Conservation (phyloP, 2,329 filamentous ascomycete species). For the Xylaria sp. region DNA sequence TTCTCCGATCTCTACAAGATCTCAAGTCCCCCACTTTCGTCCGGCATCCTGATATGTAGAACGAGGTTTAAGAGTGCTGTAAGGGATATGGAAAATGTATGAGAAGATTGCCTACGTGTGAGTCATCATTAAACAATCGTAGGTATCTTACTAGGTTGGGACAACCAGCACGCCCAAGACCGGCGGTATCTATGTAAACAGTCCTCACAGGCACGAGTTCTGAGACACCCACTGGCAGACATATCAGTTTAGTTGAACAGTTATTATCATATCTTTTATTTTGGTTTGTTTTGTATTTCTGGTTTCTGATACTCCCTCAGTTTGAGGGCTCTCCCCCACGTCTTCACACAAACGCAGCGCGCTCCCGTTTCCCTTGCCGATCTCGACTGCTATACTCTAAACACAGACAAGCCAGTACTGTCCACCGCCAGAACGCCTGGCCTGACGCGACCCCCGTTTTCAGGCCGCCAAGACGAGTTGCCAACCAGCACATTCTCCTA, state of each 20-base stretch:
- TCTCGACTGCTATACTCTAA: not conserved
- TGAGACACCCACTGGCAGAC: too few species aligned
- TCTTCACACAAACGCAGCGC: not conserved
- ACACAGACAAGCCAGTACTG: slow-evolving; percentile 1
- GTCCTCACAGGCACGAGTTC: too few species aligned
- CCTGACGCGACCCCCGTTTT: not conserved
- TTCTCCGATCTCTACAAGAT: not conserved
- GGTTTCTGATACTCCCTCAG: not conserved
- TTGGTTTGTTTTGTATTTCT: not conserved
- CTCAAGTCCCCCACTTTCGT: slow-evolving; percentile 15
- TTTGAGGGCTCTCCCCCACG: not conserved
- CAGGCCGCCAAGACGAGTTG: not conserved
- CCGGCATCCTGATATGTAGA: slow-evolving; percentile 4
- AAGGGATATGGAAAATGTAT: not conserved
- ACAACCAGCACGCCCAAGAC: too few species aligned
- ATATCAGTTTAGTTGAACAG: too few species aligned
- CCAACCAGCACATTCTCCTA: not conserved
- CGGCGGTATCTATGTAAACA: too few species aligned
- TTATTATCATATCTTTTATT: not conserved
- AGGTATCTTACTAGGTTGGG: too few species aligned
- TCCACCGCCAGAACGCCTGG: not conserved
- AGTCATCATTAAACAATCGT: too few species aligned
- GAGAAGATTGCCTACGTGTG: too few species aligned
- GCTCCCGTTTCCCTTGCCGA: not conserved
- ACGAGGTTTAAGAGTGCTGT: too few species aligned